These are phyloP conservation scores for Coemansia sp. DNA, from an alignment of 192 early-diverging fungal genomes.

Conservation along the genomic window DNA sequence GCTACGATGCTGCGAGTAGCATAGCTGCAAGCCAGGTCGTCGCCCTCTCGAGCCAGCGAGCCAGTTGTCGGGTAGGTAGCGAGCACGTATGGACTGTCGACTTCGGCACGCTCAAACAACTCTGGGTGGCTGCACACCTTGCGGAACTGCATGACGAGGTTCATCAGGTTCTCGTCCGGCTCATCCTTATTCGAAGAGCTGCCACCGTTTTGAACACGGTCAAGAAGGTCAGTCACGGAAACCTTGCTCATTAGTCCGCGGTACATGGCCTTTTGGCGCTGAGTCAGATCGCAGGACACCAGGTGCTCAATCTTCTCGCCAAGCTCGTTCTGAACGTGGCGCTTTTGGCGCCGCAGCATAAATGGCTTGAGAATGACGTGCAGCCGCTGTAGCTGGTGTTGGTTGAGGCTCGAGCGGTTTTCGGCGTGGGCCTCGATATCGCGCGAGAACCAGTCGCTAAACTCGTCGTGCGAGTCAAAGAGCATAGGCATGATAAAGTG, in stretches of 20 bases:
- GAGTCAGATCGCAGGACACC: constrained; percentile 74
- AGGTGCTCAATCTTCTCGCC: constrained; percentile 89
- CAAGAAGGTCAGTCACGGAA: constrained; percentile 71
- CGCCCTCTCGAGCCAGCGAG: constrained; percentile 61
- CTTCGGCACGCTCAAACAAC: constrained; percentile 82
- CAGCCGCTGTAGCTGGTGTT: constrained; percentile 78
- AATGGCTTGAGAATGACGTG: constrained; percentile 96
- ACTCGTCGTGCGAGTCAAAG: constrained; percentile 91
- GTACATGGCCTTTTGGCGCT: constrained; percentile 71
- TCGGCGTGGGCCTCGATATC: constrained; percentile 90
- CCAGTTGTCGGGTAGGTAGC: constrained; percentile 60
- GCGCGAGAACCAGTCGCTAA: constrained; percentile 92
- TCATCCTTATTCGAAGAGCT: constrained; percentile 58
- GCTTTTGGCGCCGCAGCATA: constrained; percentile 88
- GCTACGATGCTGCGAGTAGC: constrained; percentile 61
- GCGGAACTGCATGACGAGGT: constrained; percentile 92
- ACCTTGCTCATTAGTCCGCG: constrained; percentile 75
- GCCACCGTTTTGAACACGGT: constrained; percentile 59
- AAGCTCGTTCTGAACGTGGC: constrained; percentile 85
- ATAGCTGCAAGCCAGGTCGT: constrained; percentile 60
- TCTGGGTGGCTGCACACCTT: constrained; percentile 90
- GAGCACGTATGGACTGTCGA: constrained; percentile 67
- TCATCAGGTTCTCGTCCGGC: constrained; percentile 83
- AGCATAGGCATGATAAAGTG: constrained; percentile 96
- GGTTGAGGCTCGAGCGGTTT: constrained; percentile 74